phyloP scores from a whole-genome alignment of 1,284 basidiomycete genomes.

The Papiliotrema fonsecae region DNA sequence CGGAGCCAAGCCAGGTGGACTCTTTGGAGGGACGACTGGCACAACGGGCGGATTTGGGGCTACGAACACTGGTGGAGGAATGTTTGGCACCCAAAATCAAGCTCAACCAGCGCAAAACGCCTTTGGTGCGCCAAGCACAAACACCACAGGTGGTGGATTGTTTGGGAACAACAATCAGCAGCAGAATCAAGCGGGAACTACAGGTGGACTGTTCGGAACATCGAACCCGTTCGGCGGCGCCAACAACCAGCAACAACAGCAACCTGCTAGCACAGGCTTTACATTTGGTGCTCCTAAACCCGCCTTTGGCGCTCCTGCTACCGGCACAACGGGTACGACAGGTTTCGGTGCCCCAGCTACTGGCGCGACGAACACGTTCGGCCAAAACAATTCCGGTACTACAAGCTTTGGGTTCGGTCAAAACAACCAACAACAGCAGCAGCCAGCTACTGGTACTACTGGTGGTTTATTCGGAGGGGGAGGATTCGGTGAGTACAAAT shows the following conservation, averaged over 20 bases:
- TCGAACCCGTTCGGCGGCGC: conserved; percentile 1
- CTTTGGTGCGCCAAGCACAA: conserved; percentile 34
- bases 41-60: conserved; percentile 27
- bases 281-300: conserved; percentile 45
- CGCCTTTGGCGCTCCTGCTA: conserved; percentile 23
- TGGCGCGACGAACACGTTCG: conserved; percentile 33
- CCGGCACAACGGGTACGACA: conserved; percentile 25
- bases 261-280: conserved; percentile 45
- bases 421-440: conserved; percentile 45
- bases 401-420: conserved; percentile 51
- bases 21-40: conserved; percentile 41
- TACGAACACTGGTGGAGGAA: conserved; percentile 20
- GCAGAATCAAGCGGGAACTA: conserved; percentile 26
- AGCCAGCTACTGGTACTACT: conserved; percentile 25
- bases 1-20: conserved; percentile 44
- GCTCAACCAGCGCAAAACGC: conserved; percentile 17
- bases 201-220: conserved; percentile 8
- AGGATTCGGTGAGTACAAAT: conserved; percentile 14
- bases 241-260: conserved; percentile 10
- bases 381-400: conserved; percentile 29
- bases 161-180: conserved; percentile 21
- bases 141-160: conserved; percentile 29
- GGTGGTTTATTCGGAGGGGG: conserved; percentile 46
- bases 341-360: conserved; percentile 16
- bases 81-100: conserved; percentile 49